Evolutionary conservation across 2,329 filamentous ascomycete genomes (phyloP), one percentile per base, ranked within the genome.

Genomic region (Conoideocrella luteorostrata): DNA sequence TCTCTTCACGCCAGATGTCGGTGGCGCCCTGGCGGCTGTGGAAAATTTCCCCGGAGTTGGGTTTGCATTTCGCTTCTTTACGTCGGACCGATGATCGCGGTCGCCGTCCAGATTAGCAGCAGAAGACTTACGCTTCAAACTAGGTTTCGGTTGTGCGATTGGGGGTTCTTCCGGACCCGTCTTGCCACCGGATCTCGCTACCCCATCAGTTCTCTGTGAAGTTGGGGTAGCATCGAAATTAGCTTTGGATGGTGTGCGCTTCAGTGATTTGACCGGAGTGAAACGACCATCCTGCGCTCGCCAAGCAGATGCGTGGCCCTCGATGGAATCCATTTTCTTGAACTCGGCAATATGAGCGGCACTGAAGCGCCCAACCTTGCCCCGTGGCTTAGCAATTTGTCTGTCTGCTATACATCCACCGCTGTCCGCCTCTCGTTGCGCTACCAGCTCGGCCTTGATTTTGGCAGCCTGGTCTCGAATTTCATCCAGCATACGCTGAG

Each of bases 281-380:
- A 70, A 64, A 7, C 74, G 72, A 28, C 64, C 72, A 4, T 72
- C 65, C 47, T 77, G 72, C 18, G 75, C 75, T 49, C 87, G 76
- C 68, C 83, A 93, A 13, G 84, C 78, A 10, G 90, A 95, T 7
- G 88, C 75, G 60, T 96, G 90, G 49, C 83, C 83, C 34, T 81
- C 87, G 58, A 97, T 96, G 2, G 90, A 96, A 61, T 95, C 89
- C 91, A 97, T 96, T 72, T 95, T 97, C 67, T 88, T 88, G 69
- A 97, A 96, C 57, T 91, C 79, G 39, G 83, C 81, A 78, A 87
- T 85, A 61, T 97, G 91, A 29, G 79, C 82, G 50, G 88, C 84
- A 60, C 88, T 95, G 67, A 84, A 97, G 36, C 91, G 83, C 39
- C 82, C 71, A 40, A 80, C 76, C 61, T 84, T 90, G 53, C 87